Evolutionary conservation across 768 basidiomycete species (phyloP), one percentile per base, ranked within the genome.

Genomic region (Leccinum variicolor): DNA sequence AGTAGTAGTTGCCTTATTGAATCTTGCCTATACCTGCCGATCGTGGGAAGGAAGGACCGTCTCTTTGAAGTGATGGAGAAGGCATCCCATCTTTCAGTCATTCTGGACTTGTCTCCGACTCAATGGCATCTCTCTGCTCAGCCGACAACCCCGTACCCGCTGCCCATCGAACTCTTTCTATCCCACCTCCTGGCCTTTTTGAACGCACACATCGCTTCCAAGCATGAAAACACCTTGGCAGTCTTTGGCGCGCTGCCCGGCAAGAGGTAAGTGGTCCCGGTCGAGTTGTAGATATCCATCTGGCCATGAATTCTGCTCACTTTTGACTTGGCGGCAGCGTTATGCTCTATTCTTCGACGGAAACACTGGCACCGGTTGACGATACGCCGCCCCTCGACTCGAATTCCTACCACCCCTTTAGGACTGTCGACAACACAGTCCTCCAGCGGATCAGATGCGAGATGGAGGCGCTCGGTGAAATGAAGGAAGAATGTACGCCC

Each of bases 181-280:
- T 84, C 91, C 3, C 90, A 94, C 65, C 77, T 97, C 26, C 82
- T 98, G 56, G 87, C 90, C 29, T 96, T 98, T 67, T 77, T 96
- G 66, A 98, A 99, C 68, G 84, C 94, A 3, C 94, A 98, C 74
- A 82, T 98, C 59, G 94, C 94, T 2, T 82, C 85, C 61, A 85
- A 88, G 62, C 89, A 94, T 75, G 94, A 96, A 71, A 99, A 99
- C 69, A 84, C 90, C 4, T 79, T 99, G 39, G 91, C 94, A 6
- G 90, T 98, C 55, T 96, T 93, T 69, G 96, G 85, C 8, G 96
- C 95, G 5, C 79, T 94, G 49, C 90, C 91, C 1, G 85, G 84
- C 21, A 87, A 86, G 73, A 94, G 91, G 92, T 91, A 5, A 28
- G 77, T 65, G n/a, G 49, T 39, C 49, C 51, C n/a, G 21, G 13